Evolutionary conservation across 306 rosid species (phyloP).

Genomic region (Quercus mongolica): DNA sequence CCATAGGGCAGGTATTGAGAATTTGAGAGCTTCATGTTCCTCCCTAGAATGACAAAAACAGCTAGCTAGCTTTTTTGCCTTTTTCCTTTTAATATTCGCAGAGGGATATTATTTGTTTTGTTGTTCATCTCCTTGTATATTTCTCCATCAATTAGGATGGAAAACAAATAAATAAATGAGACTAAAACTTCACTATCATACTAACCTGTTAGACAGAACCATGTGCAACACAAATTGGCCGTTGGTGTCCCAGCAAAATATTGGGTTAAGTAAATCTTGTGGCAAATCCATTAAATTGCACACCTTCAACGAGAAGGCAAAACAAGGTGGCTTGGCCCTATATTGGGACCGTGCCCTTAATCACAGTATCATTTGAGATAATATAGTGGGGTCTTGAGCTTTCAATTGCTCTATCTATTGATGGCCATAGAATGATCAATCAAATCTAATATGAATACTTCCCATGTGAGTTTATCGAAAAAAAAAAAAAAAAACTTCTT

Average conservation of each 20-base stretch:
- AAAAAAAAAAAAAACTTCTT: background rate
- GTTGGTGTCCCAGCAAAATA: background rate
- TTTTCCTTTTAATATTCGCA: background rate
- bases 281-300: background rate
- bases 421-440: background rate
- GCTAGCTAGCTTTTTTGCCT: background rate
- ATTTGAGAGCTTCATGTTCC: background rate
- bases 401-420: background rate
- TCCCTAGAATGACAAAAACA: conserved; percentile 11
- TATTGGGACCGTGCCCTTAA: background rate
- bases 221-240: background rate
- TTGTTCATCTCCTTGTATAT: background rate
- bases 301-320: background rate
- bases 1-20: background rate
- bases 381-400: background rate
- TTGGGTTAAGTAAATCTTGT: background rate
- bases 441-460: background rate
- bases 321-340: background rate
- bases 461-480: background rate
- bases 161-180: background rate
- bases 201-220: background rate
- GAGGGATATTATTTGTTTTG: background rate
- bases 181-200: background rate
- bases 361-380: background rate
- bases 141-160: background rate